Base-by-base conservation (phyloP, 805 yeast species). In the Nakazawaea wyomingensis region DNA sequence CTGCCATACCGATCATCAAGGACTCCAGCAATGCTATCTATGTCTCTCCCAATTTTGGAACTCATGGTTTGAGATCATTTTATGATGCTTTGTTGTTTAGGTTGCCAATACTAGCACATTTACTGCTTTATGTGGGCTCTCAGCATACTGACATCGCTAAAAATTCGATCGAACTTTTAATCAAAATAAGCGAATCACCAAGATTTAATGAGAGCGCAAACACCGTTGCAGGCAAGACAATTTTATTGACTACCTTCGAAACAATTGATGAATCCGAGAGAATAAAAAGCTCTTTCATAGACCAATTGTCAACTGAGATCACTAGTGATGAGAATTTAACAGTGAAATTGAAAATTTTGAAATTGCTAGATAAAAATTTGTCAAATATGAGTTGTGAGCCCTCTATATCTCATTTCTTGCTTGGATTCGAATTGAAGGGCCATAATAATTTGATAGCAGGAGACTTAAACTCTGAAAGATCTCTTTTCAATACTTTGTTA, bases 251-350 rank as follows among this genome's bases (percentile, higher is more conserved):
- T 0, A 71, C 85, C 30, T 71, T 85, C 41, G 84, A 82, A 52
- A 82, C 89, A 13, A 76, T 85, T 26, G 86, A 86, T 50, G 96
- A 90, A 51, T 78, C 95, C 0, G 65, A 73, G 2, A 72, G 90
- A 50, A 84, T 91, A 30, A 76, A 84, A 47, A 76, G 75, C 51
- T 78, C 88, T 0, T 80, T 89, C 46, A 78, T 86, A 33, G 74
- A 78, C 32, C 95, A 87, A 54, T 53, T 83, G 18, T 81, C 75
- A 34, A 52, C 76, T 5, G 66, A 52, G 6, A 66, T 72, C 31
- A 60, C 62, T 1, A 50, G 54, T n/a, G 59, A 65, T 6, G 61
- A 66, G 5, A 62, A 64, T 14, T 58, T 80, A 27, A 64, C 61
- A 4, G 54, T 78, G 11, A 87, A 88, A 54, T 56, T 78, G 24